A percentile compares a stretch with the other conserved stretches of the same genome.
These are phyloP conservation scores for Fraxinus sp. DNA, from an alignment of 305 asterid species.

Conservation along the genomic window DNA sequence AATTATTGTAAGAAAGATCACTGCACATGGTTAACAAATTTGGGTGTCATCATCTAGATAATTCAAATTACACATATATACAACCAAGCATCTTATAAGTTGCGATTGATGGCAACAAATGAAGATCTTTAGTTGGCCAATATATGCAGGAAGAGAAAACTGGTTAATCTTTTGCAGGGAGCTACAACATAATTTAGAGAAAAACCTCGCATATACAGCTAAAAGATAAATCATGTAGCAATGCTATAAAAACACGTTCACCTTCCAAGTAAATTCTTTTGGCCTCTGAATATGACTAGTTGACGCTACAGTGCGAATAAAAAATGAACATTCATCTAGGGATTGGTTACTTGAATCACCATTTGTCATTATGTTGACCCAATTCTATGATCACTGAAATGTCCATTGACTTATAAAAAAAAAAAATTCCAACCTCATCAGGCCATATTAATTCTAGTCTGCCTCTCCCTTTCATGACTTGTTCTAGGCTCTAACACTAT, in stretches of 20 bases:
- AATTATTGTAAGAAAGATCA: constrained; percentile 92
- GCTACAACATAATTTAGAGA: neutral
- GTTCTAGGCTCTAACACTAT: neutral
- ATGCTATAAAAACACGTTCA: neutral
- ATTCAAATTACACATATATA: neutral
- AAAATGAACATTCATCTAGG: neutral
- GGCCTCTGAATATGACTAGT: neutral
- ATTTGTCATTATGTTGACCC: neutral
- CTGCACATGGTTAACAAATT: constrained; percentile 46
- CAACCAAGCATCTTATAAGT: neutral
- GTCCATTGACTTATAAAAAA: neutral
- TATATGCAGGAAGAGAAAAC: neutral
- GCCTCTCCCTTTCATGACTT: neutral
- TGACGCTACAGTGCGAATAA: neutral
- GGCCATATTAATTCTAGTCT: neutral
- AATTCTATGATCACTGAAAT: neutral
- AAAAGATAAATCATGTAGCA: neutral
- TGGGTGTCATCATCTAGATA: constrained; percentile 24
- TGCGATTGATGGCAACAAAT: neutral
- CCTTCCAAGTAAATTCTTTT: neutral
- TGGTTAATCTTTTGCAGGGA: neutral
- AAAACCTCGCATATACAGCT: neutral
- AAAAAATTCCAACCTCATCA: neutral
- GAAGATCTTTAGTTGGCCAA: neutral
- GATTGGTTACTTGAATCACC: neutral